Evolutionary conservation across 208 protist species (phyloP), one percentile per base, ranked within the genome.

Genomic region (Crithidia fasciculata): DNA sequence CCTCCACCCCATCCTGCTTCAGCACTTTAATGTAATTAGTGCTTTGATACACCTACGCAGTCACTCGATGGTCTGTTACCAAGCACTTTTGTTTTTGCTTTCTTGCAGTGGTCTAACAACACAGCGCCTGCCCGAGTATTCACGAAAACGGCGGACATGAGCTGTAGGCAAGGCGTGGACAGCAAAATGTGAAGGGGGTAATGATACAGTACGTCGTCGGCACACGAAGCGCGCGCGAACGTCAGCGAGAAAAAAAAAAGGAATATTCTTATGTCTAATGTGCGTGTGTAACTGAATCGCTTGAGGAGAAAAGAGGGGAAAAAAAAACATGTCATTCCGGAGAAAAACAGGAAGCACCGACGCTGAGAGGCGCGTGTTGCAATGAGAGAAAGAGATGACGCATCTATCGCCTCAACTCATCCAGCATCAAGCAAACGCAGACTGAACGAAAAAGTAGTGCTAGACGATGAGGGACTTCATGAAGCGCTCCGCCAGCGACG

Each of bases 391-490:
- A 28, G 28, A 28, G 28, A 28, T 28, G 28, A 28, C 28, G 28
- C 28, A 28, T 28, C 28, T 28, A 28, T 28, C 28, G 28, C 28
- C 1, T 28, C 55, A 59, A 28, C 28, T 40, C 28, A 40, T 41
- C 13, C 2, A 12, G 19, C 8, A 57, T 8, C 3, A 68, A 43
- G 28, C 28, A 28, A 28, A 28, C 28, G 28, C 28, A 28, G 28
- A 47, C 3, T 47, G 7, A 54, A 39, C 52, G 12, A 39, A 37
- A 63, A 56, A 39, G 56, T 36, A 56, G 56, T 0, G 3, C 50
- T 70, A 96, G 0, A 94, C 79, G 4, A 81, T 76, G n/a, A 96
- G 77, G 2, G 87, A 94, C 60, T 80, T 86, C 86, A 95, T 92
- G 80, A 90, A 96, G 28, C 88, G 79, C 58, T 96, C 79, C 9